A percentile compares a stretch with the other conserved stretches of the same genome.
phyloP scores from a whole-genome alignment of 352 stramenopile species.

The Phytophthora europaea region DNA sequence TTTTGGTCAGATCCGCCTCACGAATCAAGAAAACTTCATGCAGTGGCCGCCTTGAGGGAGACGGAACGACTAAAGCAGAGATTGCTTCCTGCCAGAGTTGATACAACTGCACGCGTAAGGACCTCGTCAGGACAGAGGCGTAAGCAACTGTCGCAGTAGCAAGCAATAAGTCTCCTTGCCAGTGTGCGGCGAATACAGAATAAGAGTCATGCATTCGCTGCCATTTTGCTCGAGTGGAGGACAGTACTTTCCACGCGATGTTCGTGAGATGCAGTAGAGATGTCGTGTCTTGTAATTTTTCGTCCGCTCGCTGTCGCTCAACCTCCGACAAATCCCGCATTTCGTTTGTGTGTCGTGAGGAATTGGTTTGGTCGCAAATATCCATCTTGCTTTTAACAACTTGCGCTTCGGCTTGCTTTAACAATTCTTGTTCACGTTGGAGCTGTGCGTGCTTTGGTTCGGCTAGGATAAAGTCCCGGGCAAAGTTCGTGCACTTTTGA shows the following conservation, averaged over 20 bases:
- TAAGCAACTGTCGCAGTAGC: conserved; percentile 66
- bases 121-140: conserved; percentile 39
- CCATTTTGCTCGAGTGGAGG: conserved; percentile 58
- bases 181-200: conserved; percentile 48
- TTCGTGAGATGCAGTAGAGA: conserved; percentile 64
- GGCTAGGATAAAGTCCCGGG: conserved; percentile 62
- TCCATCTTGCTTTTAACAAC: conserved; percentile 46
- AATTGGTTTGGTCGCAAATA: conserved; percentile 48
- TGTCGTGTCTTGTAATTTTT: conserved; percentile 58
- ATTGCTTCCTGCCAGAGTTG: conserved; percentile 51
- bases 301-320: conserved; percentile 59
- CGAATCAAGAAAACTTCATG: conserved; percentile 51
- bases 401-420: conserved; percentile 46
- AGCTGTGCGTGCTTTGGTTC: conserved; percentile 67
- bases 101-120: conserved; percentile 34
- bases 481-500: conserved; percentile 56
- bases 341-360: conserved; percentile 44
- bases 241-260: conserved; percentile 65
- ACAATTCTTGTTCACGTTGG: conserved; percentile 53
- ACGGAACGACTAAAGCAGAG: conserved; percentile 46
- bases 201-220: conserved; percentile 48
- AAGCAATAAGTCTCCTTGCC: conserved; percentile 73
- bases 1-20: conserved; percentile 42
- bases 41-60: conserved; percentile 22
- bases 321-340: conserved; percentile 59